Conservation (phyloP, 169 alveolate genomes). For the Eimeria zaria region DNA sequence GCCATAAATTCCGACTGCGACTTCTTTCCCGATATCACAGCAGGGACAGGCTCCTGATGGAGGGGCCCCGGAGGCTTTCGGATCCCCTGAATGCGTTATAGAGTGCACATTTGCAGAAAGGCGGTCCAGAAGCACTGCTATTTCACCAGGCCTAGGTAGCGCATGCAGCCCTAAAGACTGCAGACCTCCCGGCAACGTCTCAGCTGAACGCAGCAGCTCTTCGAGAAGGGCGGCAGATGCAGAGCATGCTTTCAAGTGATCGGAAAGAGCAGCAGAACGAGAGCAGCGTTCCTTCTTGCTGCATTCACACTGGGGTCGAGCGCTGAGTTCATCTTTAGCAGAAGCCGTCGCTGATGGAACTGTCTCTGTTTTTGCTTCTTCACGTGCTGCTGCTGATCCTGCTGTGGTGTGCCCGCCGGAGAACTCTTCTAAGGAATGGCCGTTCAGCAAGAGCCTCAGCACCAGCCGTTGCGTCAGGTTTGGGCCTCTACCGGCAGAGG, state of each 20-base stretch:
- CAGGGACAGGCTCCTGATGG: slow-evolving; percentile 30
- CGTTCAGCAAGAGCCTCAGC: slow-evolving; percentile 23
- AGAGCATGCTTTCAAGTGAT: slow-evolving; percentile 1
- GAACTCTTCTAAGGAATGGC: slow-evolving; percentile 30
- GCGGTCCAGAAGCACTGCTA: background rate
- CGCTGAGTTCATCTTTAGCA: background rate
- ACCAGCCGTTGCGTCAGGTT: slow-evolving; percentile 41
- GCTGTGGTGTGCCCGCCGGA: slow-evolving; percentile 55
- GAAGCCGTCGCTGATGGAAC: background rate
- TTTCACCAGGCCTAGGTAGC: slow-evolving; percentile 6
- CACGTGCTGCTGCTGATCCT: background rate
- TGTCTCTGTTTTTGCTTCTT: background rate
- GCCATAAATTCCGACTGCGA: slow-evolving; percentile 56
- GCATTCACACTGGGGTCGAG: background rate
- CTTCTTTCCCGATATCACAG: slow-evolving; percentile 56
- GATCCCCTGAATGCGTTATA: background rate
- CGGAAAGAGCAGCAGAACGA: slow-evolving; percentile 16
- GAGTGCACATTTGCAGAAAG: slow-evolving; percentile 65
- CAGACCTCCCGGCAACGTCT: background rate
- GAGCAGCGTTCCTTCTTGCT: background rate
- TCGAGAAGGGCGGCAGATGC: slow-evolving; percentile 50
- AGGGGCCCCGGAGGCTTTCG: background rate
- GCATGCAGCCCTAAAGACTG: slow-evolving; percentile 21
- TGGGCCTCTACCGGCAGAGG: slow-evolving; percentile 62
- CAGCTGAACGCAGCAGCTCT: slow-evolving; percentile 22